Conservation (phyloP, 2,329 filamentous ascomycete species). For the Calonectria ilicicola region DNA sequence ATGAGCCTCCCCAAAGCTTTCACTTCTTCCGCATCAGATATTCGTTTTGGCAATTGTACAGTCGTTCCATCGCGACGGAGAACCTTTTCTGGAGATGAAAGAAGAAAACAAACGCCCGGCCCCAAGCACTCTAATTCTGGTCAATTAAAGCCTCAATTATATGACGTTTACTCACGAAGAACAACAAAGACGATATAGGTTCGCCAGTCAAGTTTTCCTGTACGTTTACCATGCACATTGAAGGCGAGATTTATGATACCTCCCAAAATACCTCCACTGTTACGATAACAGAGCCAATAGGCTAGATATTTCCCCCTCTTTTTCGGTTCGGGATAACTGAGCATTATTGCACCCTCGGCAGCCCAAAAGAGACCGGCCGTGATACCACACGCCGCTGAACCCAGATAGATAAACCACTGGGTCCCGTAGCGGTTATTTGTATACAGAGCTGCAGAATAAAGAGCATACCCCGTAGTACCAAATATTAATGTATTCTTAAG, state of each 20-base stretch:
- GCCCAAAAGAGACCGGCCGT: constrained; percentile 64
- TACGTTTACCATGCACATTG: constrained; percentile 44
- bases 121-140: neutral
- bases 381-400: constrained; percentile 61
- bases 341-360: constrained; percentile 61
- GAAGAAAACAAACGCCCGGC: neutral
- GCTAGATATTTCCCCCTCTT: constrained; percentile 16
- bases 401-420: constrained; percentile 64
- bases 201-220: constrained; percentile 31
- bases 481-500: constrained; percentile 8
- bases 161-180: constrained; percentile 6
- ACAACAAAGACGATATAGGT: constrained; percentile 34
- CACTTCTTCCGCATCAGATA: constrained; percentile 8
- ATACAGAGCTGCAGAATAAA: constrained; percentile 62
- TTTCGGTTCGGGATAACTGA: constrained; percentile 58
- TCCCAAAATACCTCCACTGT: constrained; percentile 15
- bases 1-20: constrained; percentile 6
- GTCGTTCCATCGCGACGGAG: constrained; percentile 1
- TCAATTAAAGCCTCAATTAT: neutral
- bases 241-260: constrained; percentile 56
- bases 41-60: neutral
- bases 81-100: constrained; percentile 18
- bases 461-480: constrained; percentile 55
- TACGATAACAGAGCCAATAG: constrained; percentile 21
- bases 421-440: constrained; percentile 64